Conservation (phyloP, 225 moss, liverwort and hornwort species). For the Marchantia polymorpha region DNA sequence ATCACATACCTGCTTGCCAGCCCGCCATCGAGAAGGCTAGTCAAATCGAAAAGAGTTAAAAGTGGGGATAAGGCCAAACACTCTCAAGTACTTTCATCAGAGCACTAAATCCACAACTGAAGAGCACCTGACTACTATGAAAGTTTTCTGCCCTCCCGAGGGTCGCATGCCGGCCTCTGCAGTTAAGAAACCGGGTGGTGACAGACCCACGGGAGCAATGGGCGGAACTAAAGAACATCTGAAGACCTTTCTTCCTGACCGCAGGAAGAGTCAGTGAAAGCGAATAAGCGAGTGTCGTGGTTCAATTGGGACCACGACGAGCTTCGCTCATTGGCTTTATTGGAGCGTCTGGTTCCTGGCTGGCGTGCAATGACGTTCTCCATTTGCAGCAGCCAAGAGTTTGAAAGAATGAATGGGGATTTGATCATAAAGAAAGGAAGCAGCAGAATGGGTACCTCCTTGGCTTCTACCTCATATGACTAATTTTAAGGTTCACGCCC, state of each 20-base stretch:
- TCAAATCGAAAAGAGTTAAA: slow-evolving; percentile 4
- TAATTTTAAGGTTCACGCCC: slow-evolving; percentile 31
- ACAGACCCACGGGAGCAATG: slow-evolving; percentile 8
- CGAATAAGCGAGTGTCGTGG: background rate
- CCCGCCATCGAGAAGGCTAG: background rate
- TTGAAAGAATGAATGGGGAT: slow-evolving; percentile 39
- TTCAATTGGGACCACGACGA: slow-evolving; percentile 9
- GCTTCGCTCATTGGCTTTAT: slow-evolving; percentile 29
- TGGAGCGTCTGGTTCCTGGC: slow-evolving; percentile 34
- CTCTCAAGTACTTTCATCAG: slow-evolving; percentile 3
- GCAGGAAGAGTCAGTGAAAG: background rate
- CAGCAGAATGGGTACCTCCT: slow-evolving; percentile 41
- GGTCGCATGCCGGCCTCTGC: slow-evolving; percentile 2
- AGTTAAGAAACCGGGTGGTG: slow-evolving; percentile 1
- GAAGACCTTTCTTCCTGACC: slow-evolving; percentile 12
- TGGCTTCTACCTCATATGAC: slow-evolving; percentile 28
- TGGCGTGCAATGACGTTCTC: slow-evolving; percentile 17
- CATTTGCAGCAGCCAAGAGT: slow-evolving; percentile 32
- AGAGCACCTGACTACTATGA: slow-evolving; percentile 8
- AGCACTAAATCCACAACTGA: slow-evolving; percentile 11
- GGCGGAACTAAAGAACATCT: slow-evolving; percentile 6
- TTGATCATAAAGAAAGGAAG: slow-evolving; percentile 31
- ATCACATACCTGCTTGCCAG: slow-evolving; percentile 3
- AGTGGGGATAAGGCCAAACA: background rate
- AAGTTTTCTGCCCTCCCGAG: background rate